phyloP scores from a whole-genome alignment of 2,329 filamentous ascomycete species.

The Cercospora nicotianae region DNA sequence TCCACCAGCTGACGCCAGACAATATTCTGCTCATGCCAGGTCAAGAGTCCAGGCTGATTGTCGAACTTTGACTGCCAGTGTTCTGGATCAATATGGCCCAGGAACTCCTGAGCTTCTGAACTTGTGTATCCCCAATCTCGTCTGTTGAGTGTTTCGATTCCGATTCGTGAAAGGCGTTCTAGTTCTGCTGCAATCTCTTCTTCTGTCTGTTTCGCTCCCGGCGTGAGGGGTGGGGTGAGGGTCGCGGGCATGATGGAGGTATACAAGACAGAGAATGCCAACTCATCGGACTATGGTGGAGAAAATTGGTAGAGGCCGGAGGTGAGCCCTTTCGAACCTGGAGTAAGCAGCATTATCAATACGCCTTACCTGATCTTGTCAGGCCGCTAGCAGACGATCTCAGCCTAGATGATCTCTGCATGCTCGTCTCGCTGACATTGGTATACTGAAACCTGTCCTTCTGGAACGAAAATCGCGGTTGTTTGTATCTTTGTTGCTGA shows the following conservation, averaged over 20 bases:
- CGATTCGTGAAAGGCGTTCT: constrained; percentile 17
- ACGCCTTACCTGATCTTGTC: background rate
- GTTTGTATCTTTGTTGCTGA: background rate
- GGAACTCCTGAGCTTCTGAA: constrained; percentile 16
- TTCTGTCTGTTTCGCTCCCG: background rate
- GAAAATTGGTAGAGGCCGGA: background rate
- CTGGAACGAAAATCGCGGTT: background rate
- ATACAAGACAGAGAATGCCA: background rate
- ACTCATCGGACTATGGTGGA: background rate
- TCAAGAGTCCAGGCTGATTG: constrained; percentile 8
- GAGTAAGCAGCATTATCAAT: background rate
- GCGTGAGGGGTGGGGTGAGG: background rate
- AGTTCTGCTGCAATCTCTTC: constrained; percentile 1
- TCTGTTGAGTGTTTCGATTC: constrained; percentile 21
- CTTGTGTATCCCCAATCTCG: constrained; percentile 22
- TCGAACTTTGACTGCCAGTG: constrained; percentile 20
- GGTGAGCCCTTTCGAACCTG: background rate
- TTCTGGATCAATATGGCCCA: constrained; percentile 14
- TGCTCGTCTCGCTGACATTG: background rate
- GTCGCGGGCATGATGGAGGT: background rate
- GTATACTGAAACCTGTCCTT: background rate
- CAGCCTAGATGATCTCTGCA: background rate
- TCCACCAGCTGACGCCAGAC: constrained; percentile 18
- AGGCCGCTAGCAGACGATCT: background rate
- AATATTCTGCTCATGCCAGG: constrained; percentile 16